These are phyloP conservation scores for Stromatinia cepivora DNA, from an alignment of 2,329 filamentous ascomycete genomes.

Conservation along the genomic window DNA sequence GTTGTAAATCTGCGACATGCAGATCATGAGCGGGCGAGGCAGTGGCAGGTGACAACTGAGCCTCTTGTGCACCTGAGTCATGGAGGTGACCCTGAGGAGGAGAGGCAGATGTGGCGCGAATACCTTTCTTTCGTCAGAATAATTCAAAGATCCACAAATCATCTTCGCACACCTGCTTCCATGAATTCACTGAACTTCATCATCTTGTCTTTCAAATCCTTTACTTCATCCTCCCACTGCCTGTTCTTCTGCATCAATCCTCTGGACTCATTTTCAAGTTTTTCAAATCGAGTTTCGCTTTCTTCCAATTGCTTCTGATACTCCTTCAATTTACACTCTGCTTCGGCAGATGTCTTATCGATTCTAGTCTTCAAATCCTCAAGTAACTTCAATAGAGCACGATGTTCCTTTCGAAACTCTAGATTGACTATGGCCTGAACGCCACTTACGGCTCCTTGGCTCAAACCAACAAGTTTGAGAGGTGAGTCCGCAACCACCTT, in stretches of 20 bases:
- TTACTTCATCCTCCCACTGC: background rate
- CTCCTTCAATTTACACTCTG: constrained; percentile 2
- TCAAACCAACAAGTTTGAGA: constrained; percentile 11
- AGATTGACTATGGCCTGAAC: background rate
- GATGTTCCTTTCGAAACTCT: constrained; percentile 13
- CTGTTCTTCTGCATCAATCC: background rate
- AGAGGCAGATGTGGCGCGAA: background rate
- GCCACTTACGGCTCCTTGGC: background rate
- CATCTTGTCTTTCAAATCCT: background rate
- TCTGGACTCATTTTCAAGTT: background rate
- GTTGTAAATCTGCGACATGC: background rate
- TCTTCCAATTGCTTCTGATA: constrained; percentile 1
- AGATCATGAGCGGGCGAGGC: background rate
- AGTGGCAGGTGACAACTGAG: background rate
- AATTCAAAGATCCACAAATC: background rate
- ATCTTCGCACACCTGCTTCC: background rate
- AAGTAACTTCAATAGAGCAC: background rate
- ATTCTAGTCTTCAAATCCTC: background rate
- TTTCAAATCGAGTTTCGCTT: constrained; percentile 7
- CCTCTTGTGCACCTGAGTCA: background rate
- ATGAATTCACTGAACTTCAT: background rate
- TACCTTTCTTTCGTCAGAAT: background rate
- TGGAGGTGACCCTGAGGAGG: background rate
- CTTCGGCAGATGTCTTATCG: constrained; percentile 5
- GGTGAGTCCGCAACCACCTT: background rate